Evolutionary conservation across 2,329 filamentous ascomycete species (phyloP).

Genomic region (Cladosporium sp.): DNA sequence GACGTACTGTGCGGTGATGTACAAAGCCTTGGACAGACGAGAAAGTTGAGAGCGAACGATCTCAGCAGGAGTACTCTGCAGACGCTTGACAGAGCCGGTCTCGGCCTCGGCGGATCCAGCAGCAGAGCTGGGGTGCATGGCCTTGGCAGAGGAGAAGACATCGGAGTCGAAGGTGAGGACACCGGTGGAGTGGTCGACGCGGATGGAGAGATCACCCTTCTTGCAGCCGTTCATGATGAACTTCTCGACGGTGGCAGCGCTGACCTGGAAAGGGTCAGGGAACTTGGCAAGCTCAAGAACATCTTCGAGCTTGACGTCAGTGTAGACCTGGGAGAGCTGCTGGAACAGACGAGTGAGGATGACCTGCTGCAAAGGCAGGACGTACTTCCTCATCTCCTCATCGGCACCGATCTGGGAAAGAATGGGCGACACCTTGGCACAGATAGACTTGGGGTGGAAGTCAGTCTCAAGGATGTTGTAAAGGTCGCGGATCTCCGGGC

Average conservation of each 20-base stretch:
- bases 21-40: constrained; percentile 84
- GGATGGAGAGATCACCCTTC: constrained; percentile 95
- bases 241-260: constrained; percentile 88
- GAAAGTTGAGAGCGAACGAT: constrained; percentile 94
- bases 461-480: constrained; percentile 99
- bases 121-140: constrained; percentile 76
- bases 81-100: constrained; percentile 78
- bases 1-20: constrained; percentile 92
- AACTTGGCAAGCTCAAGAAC: constrained; percentile 92
- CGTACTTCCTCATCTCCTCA: constrained; percentile 95
- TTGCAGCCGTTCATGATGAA: constrained; percentile 99
- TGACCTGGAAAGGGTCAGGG: constrained; percentile 93
- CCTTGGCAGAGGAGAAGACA: constrained; percentile 95
- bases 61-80: constrained; percentile 96
- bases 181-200: constrained; percentile 91
- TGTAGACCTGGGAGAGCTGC: constrained; percentile 97
- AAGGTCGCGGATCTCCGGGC: constrained; percentile 90
- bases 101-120: constrained; percentile 86
- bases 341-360: constrained; percentile 98
- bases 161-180: constrained; percentile 97
- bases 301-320: constrained; percentile 91
- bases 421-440: constrained; percentile 98
- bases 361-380: constrained; percentile 92
- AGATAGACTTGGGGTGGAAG: constrained; percentile 97
- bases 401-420: constrained; percentile 89